Evolutionary conservation across 306 rosid genomes (phyloP), one percentile per base, ranked within the genome.

Genomic region (Vicia faba): DNA sequence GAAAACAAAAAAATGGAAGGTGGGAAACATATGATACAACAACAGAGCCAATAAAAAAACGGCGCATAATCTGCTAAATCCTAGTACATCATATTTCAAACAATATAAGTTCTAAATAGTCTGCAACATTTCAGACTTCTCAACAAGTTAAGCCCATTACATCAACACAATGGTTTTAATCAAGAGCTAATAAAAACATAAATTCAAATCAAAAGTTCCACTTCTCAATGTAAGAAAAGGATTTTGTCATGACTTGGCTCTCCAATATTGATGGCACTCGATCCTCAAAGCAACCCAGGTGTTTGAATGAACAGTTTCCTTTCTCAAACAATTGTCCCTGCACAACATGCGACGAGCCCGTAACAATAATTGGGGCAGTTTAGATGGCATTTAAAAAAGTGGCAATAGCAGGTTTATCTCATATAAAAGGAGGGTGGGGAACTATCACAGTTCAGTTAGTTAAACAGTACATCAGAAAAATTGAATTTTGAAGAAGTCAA

Each of bases 141-240:
- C 79, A 79, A 79, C 68, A 84, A 82, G 83, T 83, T 84, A 84
- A 84, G 76, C 90, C 79, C 84, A 91, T 72, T 81, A 91, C 91
- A 91, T 76, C 72, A 88, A 79, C 84, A 82, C 25, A 28, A 31
- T 64, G 81, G 81, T 80, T 82, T 82, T 79, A 69, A 85, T 83
- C 86, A 69, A 75, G 87, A 69, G 87, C 81, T 54, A 67, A 84
- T 69, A 77, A 80, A 74, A 81, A 79, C 82, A 87, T 73, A 72
- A 86, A 74, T 60, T 55, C 73, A 88, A 79, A 78, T 55, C 72
- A 75, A 85, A 80, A 48, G 87, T 82, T 84, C 74, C 71, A 66
- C 78, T 84, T 81, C 82, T 75, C 78, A 74, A 28, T 76, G 79
- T 72, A 81, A 66, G 84, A 76, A 51, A 69, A 71, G 19, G 55